Conservation (phyloP, 108 stramenopile species). For the Asterionellopsis glacialis region DNA sequence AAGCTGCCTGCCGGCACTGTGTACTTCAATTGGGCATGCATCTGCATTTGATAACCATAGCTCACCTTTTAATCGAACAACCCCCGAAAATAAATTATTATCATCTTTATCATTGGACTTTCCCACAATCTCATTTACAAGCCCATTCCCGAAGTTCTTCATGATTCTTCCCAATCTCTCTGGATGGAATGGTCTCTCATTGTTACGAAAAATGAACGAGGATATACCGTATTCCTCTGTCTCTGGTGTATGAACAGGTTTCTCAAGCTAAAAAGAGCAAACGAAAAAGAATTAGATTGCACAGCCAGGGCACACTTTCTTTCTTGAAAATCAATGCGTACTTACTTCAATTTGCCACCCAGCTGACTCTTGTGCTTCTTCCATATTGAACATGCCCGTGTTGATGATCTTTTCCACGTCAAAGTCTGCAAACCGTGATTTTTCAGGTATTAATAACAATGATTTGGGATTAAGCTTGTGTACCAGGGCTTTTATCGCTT, state of each 20-base stretch:
- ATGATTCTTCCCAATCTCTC: too few species aligned
- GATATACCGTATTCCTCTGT: constrained; percentile 73
- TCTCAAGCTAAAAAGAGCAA: too few species aligned
- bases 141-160: too few species aligned
- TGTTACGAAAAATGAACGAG: constrained; percentile 57
- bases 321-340: too few species aligned
- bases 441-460: constrained; percentile 12
- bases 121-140: constrained; percentile 17
- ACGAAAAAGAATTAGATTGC: too few species aligned
- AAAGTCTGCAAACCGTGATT: constrained; percentile 21
- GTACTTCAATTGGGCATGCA: constrained; percentile 5
- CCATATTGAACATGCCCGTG: constrained; percentile 61
- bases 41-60: constrained; percentile 44
- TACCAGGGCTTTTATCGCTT: constrained; percentile 11
- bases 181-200: constrained; percentile 56
- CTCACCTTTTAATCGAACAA: constrained; percentile 63
- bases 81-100: not conserved
- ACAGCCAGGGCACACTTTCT: too few species aligned
- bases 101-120: constrained; percentile 10
- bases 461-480: constrained; percentile 69
- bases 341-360: constrained; percentile 80
- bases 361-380: constrained; percentile 48
- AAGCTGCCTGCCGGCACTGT: constrained; percentile 2
- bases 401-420: not conserved
- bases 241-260: constrained; percentile 58